Percentiles rank a stretch among this genome's conserved stretches.
phyloP scores from a whole-genome alignment of 129 eudicot genomes.

The Arctium minus region DNA sequence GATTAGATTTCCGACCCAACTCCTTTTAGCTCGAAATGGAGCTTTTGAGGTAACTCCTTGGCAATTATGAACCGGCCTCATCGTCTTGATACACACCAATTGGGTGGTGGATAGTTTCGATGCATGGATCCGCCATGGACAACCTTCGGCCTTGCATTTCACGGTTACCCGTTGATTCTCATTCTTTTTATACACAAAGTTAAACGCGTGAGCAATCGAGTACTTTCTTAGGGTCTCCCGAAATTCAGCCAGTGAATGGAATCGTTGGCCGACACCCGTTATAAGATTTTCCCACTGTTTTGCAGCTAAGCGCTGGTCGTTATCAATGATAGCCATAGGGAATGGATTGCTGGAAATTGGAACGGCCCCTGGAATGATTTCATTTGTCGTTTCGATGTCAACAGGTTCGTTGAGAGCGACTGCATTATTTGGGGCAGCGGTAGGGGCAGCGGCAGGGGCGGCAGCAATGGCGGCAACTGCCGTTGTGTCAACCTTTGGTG shows the following conservation, averaged over 20 bases:
- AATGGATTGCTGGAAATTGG: conserved; percentile 36
- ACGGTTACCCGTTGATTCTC: conserved; percentile 53
- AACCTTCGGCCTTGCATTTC: conserved; percentile 47
- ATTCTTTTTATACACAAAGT: conserved; percentile 47
- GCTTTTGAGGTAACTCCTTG: conserved; percentile 45
- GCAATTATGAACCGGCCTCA: conserved; percentile 44
- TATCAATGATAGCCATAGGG: conserved; percentile 9
- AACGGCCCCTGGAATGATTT: conserved; percentile 17
- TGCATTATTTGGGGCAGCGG: not conserved
- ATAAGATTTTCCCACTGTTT: conserved; percentile 44
- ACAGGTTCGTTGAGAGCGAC: conserved; percentile 20
- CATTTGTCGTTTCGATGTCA: conserved; percentile 23
- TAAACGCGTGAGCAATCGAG: conserved; percentile 48
- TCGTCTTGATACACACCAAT: conserved; percentile 42
- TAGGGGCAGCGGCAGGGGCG: not conserved
- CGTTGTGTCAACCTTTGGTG: conserved; percentile 19
- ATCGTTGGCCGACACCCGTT: conserved; percentile 50
- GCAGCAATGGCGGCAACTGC: conserved; percentile 13
- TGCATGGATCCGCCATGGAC: conserved; percentile 53
- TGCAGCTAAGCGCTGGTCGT: conserved; percentile 36
- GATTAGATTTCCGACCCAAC: conserved; percentile 49
- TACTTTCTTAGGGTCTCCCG: conserved; percentile 47
- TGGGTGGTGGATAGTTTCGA: conserved; percentile 52
- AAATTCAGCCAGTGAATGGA: conserved; percentile 37
- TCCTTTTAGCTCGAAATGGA: conserved; percentile 42